These are phyloP conservation scores for Pistacia integerrima DNA, from an alignment of 345 rosid species.

Conservation along the genomic window DNA sequence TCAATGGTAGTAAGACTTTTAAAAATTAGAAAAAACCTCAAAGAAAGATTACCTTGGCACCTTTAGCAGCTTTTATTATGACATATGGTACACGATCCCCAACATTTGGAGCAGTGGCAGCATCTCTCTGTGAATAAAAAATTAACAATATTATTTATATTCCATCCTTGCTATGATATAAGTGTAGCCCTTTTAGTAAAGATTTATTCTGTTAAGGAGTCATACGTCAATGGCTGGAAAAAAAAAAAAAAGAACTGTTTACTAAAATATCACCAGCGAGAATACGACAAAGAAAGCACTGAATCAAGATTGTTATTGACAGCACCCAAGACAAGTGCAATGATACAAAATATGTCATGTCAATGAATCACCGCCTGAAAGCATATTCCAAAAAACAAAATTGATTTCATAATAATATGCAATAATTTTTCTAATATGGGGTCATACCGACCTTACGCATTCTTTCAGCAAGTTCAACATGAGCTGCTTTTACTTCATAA, in stretches of 20 bases:
- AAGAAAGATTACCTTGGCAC: slow-evolving; percentile 76
- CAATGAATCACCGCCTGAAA: background rate
- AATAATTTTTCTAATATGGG: background rate
- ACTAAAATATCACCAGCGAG: slow-evolving; percentile 2
- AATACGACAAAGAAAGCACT: background rate
- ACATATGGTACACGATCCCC: slow-evolving; percentile 99
- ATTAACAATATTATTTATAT: slow-evolving; percentile 18
- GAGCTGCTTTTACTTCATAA: slow-evolving; percentile 94
- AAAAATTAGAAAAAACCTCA: background rate
- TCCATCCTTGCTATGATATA: slow-evolving; percentile 1
- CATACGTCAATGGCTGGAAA: background rate
- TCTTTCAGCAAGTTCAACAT: slow-evolving; percentile 97
- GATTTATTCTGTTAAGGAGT: background rate
- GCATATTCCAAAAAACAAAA: too few relatives aligned
- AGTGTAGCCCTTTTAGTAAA: background rate
- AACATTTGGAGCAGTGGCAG: slow-evolving; percentile 98
- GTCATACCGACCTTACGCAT: slow-evolving; percentile 84
- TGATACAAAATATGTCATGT: background rate
- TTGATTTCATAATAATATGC: too few relatives aligned
- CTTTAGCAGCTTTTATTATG: slow-evolving; percentile 89
- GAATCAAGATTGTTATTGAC: background rate
- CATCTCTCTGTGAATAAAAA: slow-evolving; percentile 73
- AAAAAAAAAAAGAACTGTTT: background rate
- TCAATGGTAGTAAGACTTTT: background rate
- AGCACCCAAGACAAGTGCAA: background rate